Conservation (phyloP, 2,329 filamentous ascomycete genomes). For the Arachnopeziza araneosa region DNA sequence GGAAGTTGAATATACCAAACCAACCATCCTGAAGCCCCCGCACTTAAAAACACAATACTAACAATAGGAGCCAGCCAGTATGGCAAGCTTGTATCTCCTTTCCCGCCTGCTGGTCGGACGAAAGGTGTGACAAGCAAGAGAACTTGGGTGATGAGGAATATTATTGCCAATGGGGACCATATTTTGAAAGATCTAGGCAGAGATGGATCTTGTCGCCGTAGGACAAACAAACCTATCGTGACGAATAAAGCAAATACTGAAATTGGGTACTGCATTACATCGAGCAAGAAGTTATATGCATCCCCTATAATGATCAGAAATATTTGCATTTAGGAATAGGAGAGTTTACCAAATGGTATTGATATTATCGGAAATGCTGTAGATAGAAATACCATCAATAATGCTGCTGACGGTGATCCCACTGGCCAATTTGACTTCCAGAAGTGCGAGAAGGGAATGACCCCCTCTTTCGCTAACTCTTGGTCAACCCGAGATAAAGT, state of each 20-base stretch:
- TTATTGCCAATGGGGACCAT: slow-evolving; percentile 30
- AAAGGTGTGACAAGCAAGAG: slow-evolving; percentile 40
- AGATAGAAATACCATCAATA: slow-evolving; percentile 54
- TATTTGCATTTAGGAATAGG: background rate
- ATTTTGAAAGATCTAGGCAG: slow-evolving; percentile 35
- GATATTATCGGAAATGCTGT: slow-evolving; percentile 51
- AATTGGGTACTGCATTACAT: slow-evolving; percentile 33
- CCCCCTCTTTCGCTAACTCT: slow-evolving; percentile 42
- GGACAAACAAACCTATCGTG: slow-evolving; percentile 30
- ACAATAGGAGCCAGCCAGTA: slow-evolving; percentile 41
- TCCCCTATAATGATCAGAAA: slow-evolving; percentile 15
- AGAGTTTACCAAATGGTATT: slow-evolving; percentile 18
- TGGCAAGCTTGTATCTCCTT: slow-evolving; percentile 36
- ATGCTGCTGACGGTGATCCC: slow-evolving; percentile 25
- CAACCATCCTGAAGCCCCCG: slow-evolving; percentile 34
- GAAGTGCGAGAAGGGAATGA: slow-evolving; percentile 37
- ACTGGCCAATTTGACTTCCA: slow-evolving; percentile 24
- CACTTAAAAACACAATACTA: slow-evolving; percentile 35
- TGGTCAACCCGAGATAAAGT: slow-evolving; percentile 41
- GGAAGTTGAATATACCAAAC: background rate
- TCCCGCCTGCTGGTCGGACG: slow-evolving; percentile 35
- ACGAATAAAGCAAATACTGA: slow-evolving; percentile 31
- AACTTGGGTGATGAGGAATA: slow-evolving; percentile 36
- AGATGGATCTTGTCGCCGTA: slow-evolving; percentile 23
- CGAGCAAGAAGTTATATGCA: slow-evolving; percentile 33